phyloP scores from a whole-genome alignment of 2,329 filamentous ascomycete genomes.

The Thielaviopsis musarum region DNA sequence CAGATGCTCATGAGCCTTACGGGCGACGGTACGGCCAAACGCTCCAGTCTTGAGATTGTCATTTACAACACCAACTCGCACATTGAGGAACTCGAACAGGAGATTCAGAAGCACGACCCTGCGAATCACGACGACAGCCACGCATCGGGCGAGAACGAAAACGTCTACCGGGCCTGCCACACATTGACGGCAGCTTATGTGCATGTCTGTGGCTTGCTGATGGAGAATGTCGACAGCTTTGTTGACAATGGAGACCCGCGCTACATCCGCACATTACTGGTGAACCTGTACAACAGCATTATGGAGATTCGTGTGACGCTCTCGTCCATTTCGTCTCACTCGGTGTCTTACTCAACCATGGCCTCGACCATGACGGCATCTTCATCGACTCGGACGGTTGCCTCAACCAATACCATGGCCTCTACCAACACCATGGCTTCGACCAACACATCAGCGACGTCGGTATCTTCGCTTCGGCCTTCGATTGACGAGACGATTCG shows the following conservation, averaged over 20 bases:
- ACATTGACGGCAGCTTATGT: constrained; percentile 48
- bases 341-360: constrained; percentile 1
- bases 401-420: background rate
- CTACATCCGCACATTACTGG: constrained; percentile 47
- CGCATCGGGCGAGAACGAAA: constrained; percentile 40
- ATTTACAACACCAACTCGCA: constrained; percentile 53
- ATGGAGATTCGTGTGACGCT: constrained; percentile 46
- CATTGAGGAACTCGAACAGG: constrained; percentile 47
- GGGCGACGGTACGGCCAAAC: constrained; percentile 41
- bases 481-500: constrained; percentile 30
- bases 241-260: constrained; percentile 48
- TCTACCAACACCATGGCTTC: background rate
- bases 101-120: constrained; percentile 44
- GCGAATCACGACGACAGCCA: constrained; percentile 23
- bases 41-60: constrained; percentile 48
- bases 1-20: constrained; percentile 47
- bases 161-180: constrained; percentile 44
- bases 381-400: background rate
- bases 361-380: background rate
- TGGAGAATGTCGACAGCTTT: constrained; percentile 45
- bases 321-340: constrained; percentile 17
- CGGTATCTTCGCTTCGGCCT: constrained; percentile 2
- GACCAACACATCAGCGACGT: constrained; percentile 2
- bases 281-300: constrained; percentile 49
- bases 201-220: constrained; percentile 44